These are phyloP conservation scores for Eucalyptus fibrosa DNA, from an alignment of 345 rosid genomes.

Conservation along the genomic window DNA sequence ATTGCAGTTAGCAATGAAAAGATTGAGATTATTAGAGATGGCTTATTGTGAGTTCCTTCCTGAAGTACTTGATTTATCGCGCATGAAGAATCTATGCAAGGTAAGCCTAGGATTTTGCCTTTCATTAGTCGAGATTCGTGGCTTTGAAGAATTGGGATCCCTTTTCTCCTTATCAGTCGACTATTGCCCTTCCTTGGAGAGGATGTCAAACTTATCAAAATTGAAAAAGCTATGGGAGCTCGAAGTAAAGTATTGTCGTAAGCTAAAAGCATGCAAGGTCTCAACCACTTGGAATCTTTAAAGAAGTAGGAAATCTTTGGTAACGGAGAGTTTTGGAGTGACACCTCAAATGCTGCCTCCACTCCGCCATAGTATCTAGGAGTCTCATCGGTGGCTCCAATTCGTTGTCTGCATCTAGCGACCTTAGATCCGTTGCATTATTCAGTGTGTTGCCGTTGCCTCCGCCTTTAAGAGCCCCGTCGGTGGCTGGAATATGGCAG, in stretches of 20 bases:
- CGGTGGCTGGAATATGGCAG: neutral
- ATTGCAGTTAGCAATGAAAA: neutral
- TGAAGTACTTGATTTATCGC: neutral
- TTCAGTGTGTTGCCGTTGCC: neutral
- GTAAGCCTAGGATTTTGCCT: neutral
- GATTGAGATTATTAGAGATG: neutral
- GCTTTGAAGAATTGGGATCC: too few relatives aligned
- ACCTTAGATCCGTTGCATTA: neutral
- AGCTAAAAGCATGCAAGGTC: too few relatives aligned
- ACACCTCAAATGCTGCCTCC: neutral
- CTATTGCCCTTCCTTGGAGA: too few relatives aligned
- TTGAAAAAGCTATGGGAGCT: too few relatives aligned
- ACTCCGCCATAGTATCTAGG: neutral
- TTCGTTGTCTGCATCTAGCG: rapidly evolving
- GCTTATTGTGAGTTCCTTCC: neutral
- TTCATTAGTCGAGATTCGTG: neutral
- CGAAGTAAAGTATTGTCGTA: too few relatives aligned
- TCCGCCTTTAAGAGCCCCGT: neutral
- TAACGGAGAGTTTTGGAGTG: too few relatives aligned
- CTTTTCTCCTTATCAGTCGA: too few relatives aligned
- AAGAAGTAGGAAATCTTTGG: too few relatives aligned
- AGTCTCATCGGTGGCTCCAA: neutral
- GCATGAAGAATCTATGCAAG: neutral
- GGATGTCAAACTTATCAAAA: too few relatives aligned
- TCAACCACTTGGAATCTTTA: too few relatives aligned